Evolutionary conservation across 2,329 filamentous ascomycete genomes (phyloP), one percentile per base, ranked within the genome.

Genomic region (Trichoderma brevicompactum): DNA sequence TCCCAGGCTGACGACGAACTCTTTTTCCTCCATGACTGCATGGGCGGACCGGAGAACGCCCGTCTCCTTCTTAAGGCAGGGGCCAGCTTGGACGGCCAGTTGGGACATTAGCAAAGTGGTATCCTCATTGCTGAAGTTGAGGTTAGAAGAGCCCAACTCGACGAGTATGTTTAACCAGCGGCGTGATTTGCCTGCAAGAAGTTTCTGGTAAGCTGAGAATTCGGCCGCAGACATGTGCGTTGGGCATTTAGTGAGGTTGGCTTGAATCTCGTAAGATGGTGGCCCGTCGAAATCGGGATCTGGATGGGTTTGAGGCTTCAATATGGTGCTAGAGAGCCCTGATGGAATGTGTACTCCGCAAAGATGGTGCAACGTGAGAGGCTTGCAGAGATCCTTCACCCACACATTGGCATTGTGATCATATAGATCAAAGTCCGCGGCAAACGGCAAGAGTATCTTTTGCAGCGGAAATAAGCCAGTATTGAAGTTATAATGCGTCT

Each of bases 51-150:
- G 79, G 0, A 85, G 71, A 2, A 68, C 7, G 38, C 0, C 70
- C 8, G 36, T 28, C 0, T 4, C 56, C 64, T 2, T 44, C 10
- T 15, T 10, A 15, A 41, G 1, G 2, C 15, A 6, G 10, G 87
- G 86, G 0, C 89, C 89, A 1, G 79, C 80, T 68, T 91, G 83
- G 0, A 83, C 67, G 0, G 81, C 76, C 1, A 91, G 74, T 8
- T 85, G 82, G 1, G 76, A 75, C 1, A 91, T 71, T 0, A 89
- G 68, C 0, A 76, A 66, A 36, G 79, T 78, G 0, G 84, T 84
- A 0, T 81, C 0, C 55, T 73, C 0, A 79, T 74, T 1, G 70
- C 73, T 15, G 67, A 91, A 85, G 67, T 90, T 89, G 3, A 92
- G 59, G 66, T 85, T 74, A 0, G 83, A 80, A 0, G 82, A 80